Evolutionary conservation across 208 protist species (phyloP).

Genomic region (Crithidia mellificae): DNA sequence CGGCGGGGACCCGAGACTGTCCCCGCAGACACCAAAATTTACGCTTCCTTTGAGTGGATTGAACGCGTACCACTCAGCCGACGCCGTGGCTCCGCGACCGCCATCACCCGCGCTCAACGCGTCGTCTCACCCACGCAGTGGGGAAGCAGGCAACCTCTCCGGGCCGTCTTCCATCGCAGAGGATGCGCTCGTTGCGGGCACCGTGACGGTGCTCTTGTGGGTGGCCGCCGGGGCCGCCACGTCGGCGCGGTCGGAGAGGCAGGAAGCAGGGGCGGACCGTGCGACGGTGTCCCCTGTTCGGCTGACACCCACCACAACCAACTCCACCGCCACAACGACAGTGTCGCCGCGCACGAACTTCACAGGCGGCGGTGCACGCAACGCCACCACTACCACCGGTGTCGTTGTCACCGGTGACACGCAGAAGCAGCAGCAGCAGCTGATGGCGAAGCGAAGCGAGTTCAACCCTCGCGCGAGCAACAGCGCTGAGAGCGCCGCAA

Average conservation of each 20-base stretch:
- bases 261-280: neutral
- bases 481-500: no score
- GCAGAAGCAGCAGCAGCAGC: neutral
- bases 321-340: neutral
- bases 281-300: neutral
- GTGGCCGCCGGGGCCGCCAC: neutral
- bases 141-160: neutral
- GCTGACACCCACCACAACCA: neutral
- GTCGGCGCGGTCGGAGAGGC: neutral
- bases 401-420: no score
- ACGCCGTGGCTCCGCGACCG: neutral
- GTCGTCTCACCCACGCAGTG: neutral
- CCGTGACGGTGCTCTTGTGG: constrained; percentile 30
- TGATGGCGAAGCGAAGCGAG: no score
- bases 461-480: no score
- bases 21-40: neutral
- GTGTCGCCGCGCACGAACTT: neutral
- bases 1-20: neutral
- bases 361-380: no score
- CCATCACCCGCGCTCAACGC: neutral
- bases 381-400: neutral
- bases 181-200: neutral
- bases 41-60: neutral
- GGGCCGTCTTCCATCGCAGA: neutral
- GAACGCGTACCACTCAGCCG: neutral